Base-by-base conservation (phyloP, 495 filamentous ascomycete species). In the Chaetomium cochliodes region DNA sequence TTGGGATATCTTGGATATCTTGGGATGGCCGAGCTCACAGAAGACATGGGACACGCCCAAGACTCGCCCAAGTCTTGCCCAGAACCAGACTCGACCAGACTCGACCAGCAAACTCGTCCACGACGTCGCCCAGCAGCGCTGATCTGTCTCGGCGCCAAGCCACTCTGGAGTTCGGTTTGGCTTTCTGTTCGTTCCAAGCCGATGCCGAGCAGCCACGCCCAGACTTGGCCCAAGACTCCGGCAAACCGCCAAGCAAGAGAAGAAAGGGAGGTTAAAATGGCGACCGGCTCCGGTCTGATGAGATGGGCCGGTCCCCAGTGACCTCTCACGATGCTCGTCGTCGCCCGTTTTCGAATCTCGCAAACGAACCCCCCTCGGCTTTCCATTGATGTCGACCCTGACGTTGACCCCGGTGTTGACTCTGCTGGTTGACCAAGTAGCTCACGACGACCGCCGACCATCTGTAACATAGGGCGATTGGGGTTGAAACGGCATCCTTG, bases 121-220 rank as follows among this genome's bases (percentile, higher is more conserved):
- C 51, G 49, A 15, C 49, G 22, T 26, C 49, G 22, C 28, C 37
- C 53, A 26, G 46, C 53, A 23, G 26, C 39, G 64, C 64, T 55
- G 65, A 67, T 67, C 65, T 30, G 46, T 51, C 65, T 67, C 22
- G 65, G 65, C 65, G 65, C 65, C 65, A 67, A 67, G 65, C 47
- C 28, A 20, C 20, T 47, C 42, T 37, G 25, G 25, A 49, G 26
- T 41, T 30, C n/a, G 52, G 25, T 20, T 52, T 47, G 42, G 26
- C 12, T 56, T 51, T 52, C 33, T 50, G 49, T 62, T 62, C 46
- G 42, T 25, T n/a, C 55, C 46, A 65, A 39, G 25, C 16, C 50
- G 23, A 18, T 57, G 57, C 58, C 58, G 51, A 65, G 63, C 49
- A 28, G 13, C 63, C 15, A 54, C 47, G 56, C 51, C 63, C 56